Evolutionary conservation across 495 filamentous ascomycete genomes (phyloP), one percentile per base, ranked within the genome.

Genomic region (Cenococcum geophilum): DNA sequence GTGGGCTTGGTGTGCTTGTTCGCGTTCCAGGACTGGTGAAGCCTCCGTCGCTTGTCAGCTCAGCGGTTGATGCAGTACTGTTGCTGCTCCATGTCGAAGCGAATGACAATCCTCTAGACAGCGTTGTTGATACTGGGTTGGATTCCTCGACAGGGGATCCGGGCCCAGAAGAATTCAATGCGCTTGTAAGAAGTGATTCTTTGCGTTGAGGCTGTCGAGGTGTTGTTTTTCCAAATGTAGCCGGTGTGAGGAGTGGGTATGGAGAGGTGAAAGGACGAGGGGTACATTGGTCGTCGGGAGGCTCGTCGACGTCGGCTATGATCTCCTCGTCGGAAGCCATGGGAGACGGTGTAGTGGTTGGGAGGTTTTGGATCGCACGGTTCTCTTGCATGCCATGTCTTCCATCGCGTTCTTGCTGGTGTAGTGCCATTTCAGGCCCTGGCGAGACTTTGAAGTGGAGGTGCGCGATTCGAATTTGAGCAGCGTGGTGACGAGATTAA

Each of bases 11-110:
- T 12, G 91, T 89, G 70, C 82, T 89, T 53, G 89, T 88, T 22
- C 91, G 78, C n/a, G 90, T 84, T 47, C 68, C 72, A 10, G 93
- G 91, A 65, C 91, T 95, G n/a, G 91, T 96, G 43, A 90, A 74
- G 50, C 89, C 92, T 42, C 87, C 93, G 69, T 96, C 93, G 73
- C 91, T 96, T 27, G 90, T 96, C 56, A 96, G 77, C 62, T 96
- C 92, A 23, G 85, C 86, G 1, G 89, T 91, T 14, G 92, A 96
- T 51, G 88, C 76, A 57, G 83, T 78, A 75, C 89, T 95, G 62
- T 81, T 75, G 67, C 85, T 91, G 75, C 87, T 90, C 68, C 85
- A 86, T 50, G 86, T 85, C 56, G 91, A 92, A 55, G 85, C 82
- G 54, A 55, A 72, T 79, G 81, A 76, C 80, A 75, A 36, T 6